A percentile compares a stretch with the other conserved stretches of the same genome.
Conservation (phyloP, 2,329 filamentous ascomycete genomes). For the Penicillium aurantiogriseum region DNA sequence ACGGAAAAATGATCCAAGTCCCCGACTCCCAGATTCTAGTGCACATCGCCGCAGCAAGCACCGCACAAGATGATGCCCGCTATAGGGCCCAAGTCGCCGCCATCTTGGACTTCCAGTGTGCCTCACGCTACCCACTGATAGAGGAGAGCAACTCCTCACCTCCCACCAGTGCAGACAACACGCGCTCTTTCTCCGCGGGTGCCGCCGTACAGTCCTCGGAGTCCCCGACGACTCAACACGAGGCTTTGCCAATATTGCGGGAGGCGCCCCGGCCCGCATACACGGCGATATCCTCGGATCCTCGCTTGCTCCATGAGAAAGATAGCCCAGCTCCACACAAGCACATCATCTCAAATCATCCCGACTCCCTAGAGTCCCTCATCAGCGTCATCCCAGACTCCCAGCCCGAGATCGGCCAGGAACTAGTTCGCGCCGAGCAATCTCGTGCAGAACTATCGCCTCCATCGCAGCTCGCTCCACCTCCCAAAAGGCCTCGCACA, state of each 20-base stretch:
- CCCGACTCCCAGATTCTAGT: conserved; percentile 37
- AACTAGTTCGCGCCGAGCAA: conserved; percentile 1
- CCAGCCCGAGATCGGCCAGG: conserved; percentile 26
- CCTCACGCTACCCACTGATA: conserved; percentile 22
- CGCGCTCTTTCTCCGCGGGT: neutral
- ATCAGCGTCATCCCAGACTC: conserved; percentile 44
- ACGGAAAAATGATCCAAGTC: neutral
- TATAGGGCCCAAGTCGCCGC: conserved; percentile 41
- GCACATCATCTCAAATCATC: conserved; percentile 3
- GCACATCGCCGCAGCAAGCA: conserved; percentile 43
- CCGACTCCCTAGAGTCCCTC: conserved; percentile 34
- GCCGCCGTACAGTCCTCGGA: neutral
- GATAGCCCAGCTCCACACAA: neutral
- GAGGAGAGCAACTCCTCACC: neutral
- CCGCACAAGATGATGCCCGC: conserved; percentile 37
- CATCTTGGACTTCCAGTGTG: conserved; percentile 35
- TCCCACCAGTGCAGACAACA: neutral
- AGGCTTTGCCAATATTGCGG: conserved; percentile 4
- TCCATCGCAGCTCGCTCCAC: neutral
- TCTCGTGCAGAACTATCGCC: conserved; percentile 1
- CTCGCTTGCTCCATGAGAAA: neutral
- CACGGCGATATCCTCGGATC: neutral
- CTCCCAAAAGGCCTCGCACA: conserved; percentile 3
- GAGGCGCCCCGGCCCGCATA: conserved; percentile 7
- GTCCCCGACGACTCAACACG: conserved; percentile 1